Percentiles rank a stretch among this genome's conserved stretches.
Conservation (phyloP, 768 basidiomycete species). For the Dendrothele bispora region DNA sequence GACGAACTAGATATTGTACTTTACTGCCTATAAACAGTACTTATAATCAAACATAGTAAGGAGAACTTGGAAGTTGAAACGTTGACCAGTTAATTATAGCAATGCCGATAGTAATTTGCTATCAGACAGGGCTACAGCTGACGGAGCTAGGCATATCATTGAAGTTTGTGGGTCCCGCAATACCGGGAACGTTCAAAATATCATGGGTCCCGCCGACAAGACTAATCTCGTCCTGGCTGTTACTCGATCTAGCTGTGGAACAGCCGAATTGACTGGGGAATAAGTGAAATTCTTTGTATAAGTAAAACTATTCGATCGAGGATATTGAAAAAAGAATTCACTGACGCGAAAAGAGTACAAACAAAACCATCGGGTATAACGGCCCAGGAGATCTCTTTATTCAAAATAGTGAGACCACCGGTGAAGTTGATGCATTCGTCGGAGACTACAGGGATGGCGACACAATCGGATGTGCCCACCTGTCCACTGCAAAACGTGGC, state of each 20-base stretch:
- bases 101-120: too few species aligned
- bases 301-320: not conserved
- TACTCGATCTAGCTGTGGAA: not conserved
- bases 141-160: constrained; percentile 18
- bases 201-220: constrained; percentile 5
- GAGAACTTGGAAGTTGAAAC: too few species aligned
- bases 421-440: constrained; percentile 14
- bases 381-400: constrained; percentile 14
- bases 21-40: too few species aligned
- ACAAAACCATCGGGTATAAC: constrained; percentile 13
- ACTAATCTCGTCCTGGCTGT: not conserved
- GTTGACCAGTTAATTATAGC: too few species aligned
- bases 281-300: not conserved
- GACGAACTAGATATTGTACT: too few species aligned
- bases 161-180: constrained; percentile 14
- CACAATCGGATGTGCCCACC: constrained; percentile 11
- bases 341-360: constrained; percentile 20
- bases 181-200: constrained; percentile 5
- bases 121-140: too few species aligned
- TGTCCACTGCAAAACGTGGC: too few species aligned
- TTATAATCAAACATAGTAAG: too few species aligned
- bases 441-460: constrained; percentile 12
- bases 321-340: too few species aligned
- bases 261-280: constrained; percentile 13
- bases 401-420: constrained; percentile 16